Conservation (phyloP, 306 rosid genomes). For the Vicia villosa region DNA sequence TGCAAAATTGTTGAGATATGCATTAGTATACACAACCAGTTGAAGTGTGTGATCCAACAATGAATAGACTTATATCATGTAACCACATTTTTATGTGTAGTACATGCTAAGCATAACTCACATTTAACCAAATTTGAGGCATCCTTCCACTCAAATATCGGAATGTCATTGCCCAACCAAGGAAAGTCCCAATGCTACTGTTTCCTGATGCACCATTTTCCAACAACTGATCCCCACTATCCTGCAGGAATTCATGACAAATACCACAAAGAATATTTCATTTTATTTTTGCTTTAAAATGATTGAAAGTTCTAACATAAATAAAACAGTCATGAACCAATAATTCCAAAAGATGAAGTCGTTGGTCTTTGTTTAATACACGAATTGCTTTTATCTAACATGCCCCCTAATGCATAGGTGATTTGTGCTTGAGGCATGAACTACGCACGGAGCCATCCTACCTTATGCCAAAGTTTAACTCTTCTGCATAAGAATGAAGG, state of each 20-base stretch:
- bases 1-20: slow-evolving; percentile 54
- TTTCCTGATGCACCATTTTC: slow-evolving; percentile 40
- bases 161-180: slow-evolving; percentile 92
- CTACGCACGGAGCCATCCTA: too few relatives aligned
- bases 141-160: slow-evolving; percentile 82
- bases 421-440: too few relatives aligned
- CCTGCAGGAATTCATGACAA: slow-evolving; percentile 44
- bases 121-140: slow-evolving; percentile 82
- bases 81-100: too few relatives aligned
- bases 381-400: too few relatives aligned
- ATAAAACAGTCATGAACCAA: slow-evolving; percentile 7
- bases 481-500: too few relatives aligned
- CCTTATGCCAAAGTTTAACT: too few relatives aligned
- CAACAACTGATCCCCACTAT: slow-evolving; percentile 41
- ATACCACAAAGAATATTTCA: slow-evolving; percentile 4
- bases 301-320: slow-evolving; percentile 7
- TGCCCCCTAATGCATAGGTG: too few relatives aligned
- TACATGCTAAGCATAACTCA: slow-evolving; percentile 49
- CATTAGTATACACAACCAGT: too few relatives aligned
- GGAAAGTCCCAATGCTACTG: slow-evolving; percentile 54
- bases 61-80: slow-evolving; percentile 10
- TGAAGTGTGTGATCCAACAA: too few relatives aligned
- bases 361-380: neutral
- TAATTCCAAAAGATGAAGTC: neutral
- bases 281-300: slow-evolving; percentile 23